phyloP scores from a whole-genome alignment of 2,329 filamentous ascomycete genomes.

The Sporothrix variecibatus region DNA sequence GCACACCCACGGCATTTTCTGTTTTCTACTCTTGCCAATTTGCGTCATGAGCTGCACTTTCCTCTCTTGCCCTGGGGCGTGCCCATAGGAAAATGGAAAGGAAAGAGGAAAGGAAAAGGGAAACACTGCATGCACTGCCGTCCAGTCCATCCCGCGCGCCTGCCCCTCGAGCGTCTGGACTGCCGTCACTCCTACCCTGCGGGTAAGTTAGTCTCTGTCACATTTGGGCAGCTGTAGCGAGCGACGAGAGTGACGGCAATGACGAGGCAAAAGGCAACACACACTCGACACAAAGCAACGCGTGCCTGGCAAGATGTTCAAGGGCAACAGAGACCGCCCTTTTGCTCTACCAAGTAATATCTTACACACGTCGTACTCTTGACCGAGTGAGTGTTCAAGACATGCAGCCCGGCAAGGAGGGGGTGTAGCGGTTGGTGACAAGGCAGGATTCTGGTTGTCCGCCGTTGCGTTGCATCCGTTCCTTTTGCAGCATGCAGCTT shows the following conservation, averaged over 20 bases:
- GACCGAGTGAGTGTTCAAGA: not conserved
- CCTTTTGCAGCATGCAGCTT: not conserved
- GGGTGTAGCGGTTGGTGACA: slow-evolving; percentile 1
- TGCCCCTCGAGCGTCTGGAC: not conserved
- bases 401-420: slow-evolving; percentile 1
- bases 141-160: slow-evolving; percentile 2
- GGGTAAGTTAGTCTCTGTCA: not conserved
- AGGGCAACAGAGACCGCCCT: not conserved
- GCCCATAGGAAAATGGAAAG: not conserved
- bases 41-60: not conserved
- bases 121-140: not conserved
- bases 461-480: not conserved
- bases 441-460: not conserved
- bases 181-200: not conserved
- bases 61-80: not conserved
- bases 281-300: not conserved
- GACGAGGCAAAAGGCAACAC: not conserved
- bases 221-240: not conserved
- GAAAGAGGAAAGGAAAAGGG: not conserved
- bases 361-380: not conserved
- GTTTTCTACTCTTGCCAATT: not conserved
- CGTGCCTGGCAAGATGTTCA: not conserved
- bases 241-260: not conserved
- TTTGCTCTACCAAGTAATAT: not conserved
- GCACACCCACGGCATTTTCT: slow-evolving; percentile 5